Evolutionary conservation across 192 early-diverging fungal species (phyloP).

Genomic region (Coemansia erecta): DNA sequence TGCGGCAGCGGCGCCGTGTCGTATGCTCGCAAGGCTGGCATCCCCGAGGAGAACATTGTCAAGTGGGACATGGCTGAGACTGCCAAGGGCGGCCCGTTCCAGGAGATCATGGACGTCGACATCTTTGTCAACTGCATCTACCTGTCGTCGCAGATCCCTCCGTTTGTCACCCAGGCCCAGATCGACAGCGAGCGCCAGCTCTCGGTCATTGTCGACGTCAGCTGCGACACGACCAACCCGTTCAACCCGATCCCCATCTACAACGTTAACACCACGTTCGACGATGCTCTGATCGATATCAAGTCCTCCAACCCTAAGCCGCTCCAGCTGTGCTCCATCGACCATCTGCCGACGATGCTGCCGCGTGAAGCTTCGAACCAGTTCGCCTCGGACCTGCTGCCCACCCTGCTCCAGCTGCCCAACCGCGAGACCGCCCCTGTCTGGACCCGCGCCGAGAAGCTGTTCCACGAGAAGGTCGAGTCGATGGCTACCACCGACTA

Average conservation of each 20-base stretch:
- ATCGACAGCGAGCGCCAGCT: constrained; percentile 69
- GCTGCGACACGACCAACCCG: constrained; percentile 96
- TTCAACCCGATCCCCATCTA: constrained; percentile 98
- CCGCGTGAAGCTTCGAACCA: constrained; percentile 89
- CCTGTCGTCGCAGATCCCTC: constrained; percentile 85
- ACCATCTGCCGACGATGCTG: constrained; percentile 93
- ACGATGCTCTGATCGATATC: constrained; percentile 80
- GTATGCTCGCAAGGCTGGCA: constrained; percentile 75
- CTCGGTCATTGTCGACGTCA: constrained; percentile 88
- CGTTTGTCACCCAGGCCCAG: constrained; percentile 86
- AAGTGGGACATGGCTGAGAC: constrained; percentile 97
- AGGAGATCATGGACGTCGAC: constrained; percentile 81
- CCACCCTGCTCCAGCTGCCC: constrained; percentile 72
- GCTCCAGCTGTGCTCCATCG: constrained; percentile 91
- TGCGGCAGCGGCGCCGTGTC: constrained; percentile 90
- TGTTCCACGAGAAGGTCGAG: constrained; percentile 80
- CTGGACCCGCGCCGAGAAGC: constrained; percentile 79
- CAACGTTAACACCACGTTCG: constrained; percentile 89
- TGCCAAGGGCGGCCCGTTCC: constrained; percentile 87
- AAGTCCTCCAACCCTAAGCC: constrained; percentile 55
- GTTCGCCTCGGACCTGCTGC: constrained; percentile 84
- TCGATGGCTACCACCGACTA: constrained; percentile 53
- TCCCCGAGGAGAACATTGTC: constrained; percentile 84
- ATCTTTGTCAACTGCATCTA: constrained; percentile 99
- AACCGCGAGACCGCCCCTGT: constrained; percentile 65